These are phyloP conservation scores for Fraxinus baroniana DNA, from an alignment of 305 asterid species.

Conservation along the genomic window DNA sequence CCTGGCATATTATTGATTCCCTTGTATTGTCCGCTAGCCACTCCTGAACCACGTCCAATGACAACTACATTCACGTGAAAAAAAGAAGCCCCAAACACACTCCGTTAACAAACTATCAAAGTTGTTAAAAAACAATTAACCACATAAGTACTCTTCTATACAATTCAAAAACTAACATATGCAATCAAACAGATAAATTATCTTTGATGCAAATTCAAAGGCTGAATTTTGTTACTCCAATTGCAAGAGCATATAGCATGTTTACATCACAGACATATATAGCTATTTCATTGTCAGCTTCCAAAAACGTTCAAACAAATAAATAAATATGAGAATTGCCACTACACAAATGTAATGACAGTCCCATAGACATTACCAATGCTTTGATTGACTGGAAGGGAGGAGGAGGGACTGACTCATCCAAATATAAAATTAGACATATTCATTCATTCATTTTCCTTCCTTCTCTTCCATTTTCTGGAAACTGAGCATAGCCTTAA, in stretches of 20 bases:
- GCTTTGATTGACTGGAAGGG: background rate
- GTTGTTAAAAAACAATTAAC: background rate
- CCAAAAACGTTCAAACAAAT: background rate
- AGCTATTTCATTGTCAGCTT: background rate
- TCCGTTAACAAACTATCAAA: background rate
- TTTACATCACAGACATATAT: background rate
- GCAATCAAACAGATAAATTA: background rate
- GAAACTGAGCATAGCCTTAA: background rate
- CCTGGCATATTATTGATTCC: slow-evolving; percentile 35
- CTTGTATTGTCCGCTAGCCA: slow-evolving; percentile 48
- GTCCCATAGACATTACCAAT: background rate
- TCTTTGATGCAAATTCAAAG: background rate
- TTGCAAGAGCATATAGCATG: background rate
- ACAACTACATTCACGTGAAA: slow-evolving; percentile 39
- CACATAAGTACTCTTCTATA: background rate
- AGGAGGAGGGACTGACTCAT: background rate
- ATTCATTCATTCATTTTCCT: background rate
- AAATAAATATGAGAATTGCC: background rate
- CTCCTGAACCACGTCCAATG: slow-evolving; percentile 54
- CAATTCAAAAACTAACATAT: background rate
- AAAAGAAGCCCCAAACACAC: background rate
- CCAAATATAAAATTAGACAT: background rate
- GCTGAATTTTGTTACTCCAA: background rate
- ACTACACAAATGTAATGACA: background rate
- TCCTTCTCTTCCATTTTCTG: background rate